These are phyloP conservation scores for Hypoxylon rubiginosum DNA, from an alignment of 2,329 filamentous ascomycete species.

Conservation along the genomic window DNA sequence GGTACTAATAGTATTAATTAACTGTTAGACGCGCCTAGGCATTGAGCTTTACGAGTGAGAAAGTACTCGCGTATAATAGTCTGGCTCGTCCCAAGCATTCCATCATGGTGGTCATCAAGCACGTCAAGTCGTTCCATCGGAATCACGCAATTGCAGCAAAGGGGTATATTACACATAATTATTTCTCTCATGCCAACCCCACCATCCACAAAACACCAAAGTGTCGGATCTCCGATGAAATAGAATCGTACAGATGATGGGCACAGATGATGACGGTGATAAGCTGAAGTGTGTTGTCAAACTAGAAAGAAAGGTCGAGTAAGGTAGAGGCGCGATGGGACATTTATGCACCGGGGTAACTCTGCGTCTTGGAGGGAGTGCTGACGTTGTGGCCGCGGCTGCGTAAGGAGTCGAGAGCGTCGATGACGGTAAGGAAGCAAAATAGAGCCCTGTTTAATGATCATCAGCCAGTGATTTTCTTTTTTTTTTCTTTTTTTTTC, in stretches of 20 bases:
- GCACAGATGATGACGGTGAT: not conserved
- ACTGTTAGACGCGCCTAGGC: too few relatives aligned
- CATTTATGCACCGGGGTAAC: conserved; percentile 47
- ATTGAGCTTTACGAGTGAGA: too few relatives aligned
- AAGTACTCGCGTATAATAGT: too few relatives aligned
- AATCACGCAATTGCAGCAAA: not conserved
- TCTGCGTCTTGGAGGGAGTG: conserved; percentile 40
- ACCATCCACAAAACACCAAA: conserved; percentile 6
- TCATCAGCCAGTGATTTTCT: not conserved
- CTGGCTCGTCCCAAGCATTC: too few relatives aligned
- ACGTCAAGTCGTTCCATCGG: not conserved
- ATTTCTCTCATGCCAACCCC: not conserved
- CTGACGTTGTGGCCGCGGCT: conserved; percentile 55
- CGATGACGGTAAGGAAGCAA: conserved; percentile 61
- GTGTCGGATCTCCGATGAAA: not conserved
- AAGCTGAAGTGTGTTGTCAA: not conserved
- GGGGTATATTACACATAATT: conserved; percentile 27
- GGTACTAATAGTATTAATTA: not conserved
- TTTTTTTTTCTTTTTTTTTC: not conserved
- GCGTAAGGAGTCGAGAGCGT: conserved; percentile 60
- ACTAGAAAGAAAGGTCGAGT: not conserved
- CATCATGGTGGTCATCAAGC: too few relatives aligned
- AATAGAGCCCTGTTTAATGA: conserved; percentile 60
- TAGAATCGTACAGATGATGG: not conserved
- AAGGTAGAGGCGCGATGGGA: not conserved